Conservation (phyloP, 176 grass and related monocot species). For the bread wheat (Triticum aestivum) region IWGSC_CS_RefSeq_v2.1 NC_057805.1:293474237-293474736, state of each 20-base stretch:
- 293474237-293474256: conserved; percentile 18
- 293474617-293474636: not conserved
- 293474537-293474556: not conserved
- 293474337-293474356: not conserved
- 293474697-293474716: conserved; percentile 18
- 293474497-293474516: conserved; percentile 29
- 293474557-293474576: conserved; percentile 17
- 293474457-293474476: not conserved
- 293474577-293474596: not conserved
- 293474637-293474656: not conserved
- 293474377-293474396: not conserved
- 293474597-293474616: conserved; percentile 40
- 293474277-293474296: conserved; percentile 25
- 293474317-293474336: conserved; percentile 32
- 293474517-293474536: not conserved
- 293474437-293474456: conserved; percentile 15
- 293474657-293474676: not conserved
- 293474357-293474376: conserved; percentile 21
- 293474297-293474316: not conserved
- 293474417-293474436: conserved; percentile 28
- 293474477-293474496: conserved; percentile 25
- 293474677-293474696: conserved; percentile 10
- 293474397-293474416: not conserved
- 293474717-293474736: not conserved
- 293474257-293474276: not conserved